phyloP scores from a whole-genome alignment of 768 basidiomycete species.

The Tubosaeta brunneosetosa region DNA sequence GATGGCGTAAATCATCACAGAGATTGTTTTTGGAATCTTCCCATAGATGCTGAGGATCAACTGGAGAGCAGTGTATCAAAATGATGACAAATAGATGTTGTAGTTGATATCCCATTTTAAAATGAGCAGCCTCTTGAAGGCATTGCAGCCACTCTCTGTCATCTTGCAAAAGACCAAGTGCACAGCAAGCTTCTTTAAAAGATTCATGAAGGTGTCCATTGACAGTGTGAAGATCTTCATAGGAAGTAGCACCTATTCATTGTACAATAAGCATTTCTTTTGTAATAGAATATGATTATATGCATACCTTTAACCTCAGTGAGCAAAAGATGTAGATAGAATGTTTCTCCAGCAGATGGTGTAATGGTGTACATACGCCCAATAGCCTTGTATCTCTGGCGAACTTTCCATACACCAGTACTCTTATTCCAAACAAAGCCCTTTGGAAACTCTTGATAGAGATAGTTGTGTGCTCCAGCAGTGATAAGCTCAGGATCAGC shows the following conservation, averaged over 20 bases:
- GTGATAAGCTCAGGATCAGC: slow-evolving; percentile 2
- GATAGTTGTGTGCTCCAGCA: slow-evolving; percentile 10
- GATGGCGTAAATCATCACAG: slow-evolving; percentile 5
- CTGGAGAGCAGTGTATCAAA: slow-evolving; percentile 31
- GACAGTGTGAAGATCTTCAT: slow-evolving; percentile 23
- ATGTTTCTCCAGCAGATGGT: slow-evolving; percentile 32
- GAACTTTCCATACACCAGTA: slow-evolving; percentile 24
- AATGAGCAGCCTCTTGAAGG: slow-evolving; percentile 36
- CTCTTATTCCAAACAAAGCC: slow-evolving; percentile 26
- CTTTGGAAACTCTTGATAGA: slow-evolving; percentile 35
- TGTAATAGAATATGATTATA: too few relatives aligned
- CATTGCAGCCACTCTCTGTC: slow-evolving; percentile 44
- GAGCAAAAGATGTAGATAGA: slow-evolving; percentile 38
- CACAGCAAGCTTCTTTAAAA: slow-evolving; percentile 19
- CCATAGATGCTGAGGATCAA: slow-evolving; percentile 22
- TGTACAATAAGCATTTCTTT: too few relatives aligned
- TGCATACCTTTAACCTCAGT: slow-evolving; percentile 28
- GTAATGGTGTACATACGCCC: slow-evolving; percentile 8
- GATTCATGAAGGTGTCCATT: slow-evolving; percentile 23
- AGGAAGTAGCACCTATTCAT: slow-evolving; percentile 22
- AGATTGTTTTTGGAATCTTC: not conserved
- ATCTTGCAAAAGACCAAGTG: slow-evolving; percentile 41
- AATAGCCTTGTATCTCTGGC: slow-evolving; percentile 18
- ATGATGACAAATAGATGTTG: slow-evolving; percentile 40
- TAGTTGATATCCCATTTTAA: slow-evolving; percentile 10